A percentile compares a stretch with the other conserved stretches of the same genome.
These are phyloP conservation scores for Lactarius hengduanensis DNA, from an alignment of 768 basidiomycete genomes.

Conservation along the genomic window DNA sequence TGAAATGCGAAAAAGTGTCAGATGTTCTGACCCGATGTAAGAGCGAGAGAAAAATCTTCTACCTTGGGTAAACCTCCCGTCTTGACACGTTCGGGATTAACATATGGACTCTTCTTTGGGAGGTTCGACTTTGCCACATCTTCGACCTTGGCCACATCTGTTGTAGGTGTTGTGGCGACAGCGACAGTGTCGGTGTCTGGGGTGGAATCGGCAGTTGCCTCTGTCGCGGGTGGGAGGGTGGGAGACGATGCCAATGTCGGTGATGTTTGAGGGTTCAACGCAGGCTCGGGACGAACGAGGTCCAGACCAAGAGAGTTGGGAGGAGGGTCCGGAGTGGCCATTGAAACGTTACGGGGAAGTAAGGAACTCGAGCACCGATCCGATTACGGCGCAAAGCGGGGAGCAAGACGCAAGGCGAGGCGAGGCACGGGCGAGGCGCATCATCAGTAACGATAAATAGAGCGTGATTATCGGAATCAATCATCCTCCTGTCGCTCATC, in stretches of 20 bases:
- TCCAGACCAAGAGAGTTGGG: constrained; percentile 72
- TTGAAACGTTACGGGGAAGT: constrained; percentile 30
- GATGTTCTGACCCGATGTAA: neutral
- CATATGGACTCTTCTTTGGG: constrained; percentile 63
- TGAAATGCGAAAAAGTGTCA: constrained; percentile 32
- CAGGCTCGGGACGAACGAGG: constrained; percentile 46
- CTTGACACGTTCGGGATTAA: constrained; percentile 81
- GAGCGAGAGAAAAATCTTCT: constrained; percentile 30
- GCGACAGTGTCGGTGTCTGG: constrained; percentile 7
- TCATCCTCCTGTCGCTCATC: constrained; percentile 15
- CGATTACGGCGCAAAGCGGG: constrained; percentile 21
- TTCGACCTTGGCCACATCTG: constrained; percentile 27
- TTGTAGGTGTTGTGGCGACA: constrained; percentile 10
- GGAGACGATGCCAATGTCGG: constrained; percentile 17
- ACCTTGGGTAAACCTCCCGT: constrained; percentile 78
- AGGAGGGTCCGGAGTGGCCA: constrained; percentile 35
- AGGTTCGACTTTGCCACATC: constrained; percentile 32
- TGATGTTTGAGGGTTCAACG: constrained; percentile 34
- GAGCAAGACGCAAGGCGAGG: constrained; percentile 4
- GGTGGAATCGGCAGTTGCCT: constrained; percentile 2
- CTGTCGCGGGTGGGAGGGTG: constrained; percentile 15
- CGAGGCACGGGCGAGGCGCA: constrained; percentile 11
- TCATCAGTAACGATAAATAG: constrained; percentile 12
- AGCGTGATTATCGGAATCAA: constrained; percentile 1
- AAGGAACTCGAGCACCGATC: constrained; percentile 14